phyloP scores from a whole-genome alignment of 2,329 filamentous ascomycete species.

The Aspergillus ruber region DNA sequence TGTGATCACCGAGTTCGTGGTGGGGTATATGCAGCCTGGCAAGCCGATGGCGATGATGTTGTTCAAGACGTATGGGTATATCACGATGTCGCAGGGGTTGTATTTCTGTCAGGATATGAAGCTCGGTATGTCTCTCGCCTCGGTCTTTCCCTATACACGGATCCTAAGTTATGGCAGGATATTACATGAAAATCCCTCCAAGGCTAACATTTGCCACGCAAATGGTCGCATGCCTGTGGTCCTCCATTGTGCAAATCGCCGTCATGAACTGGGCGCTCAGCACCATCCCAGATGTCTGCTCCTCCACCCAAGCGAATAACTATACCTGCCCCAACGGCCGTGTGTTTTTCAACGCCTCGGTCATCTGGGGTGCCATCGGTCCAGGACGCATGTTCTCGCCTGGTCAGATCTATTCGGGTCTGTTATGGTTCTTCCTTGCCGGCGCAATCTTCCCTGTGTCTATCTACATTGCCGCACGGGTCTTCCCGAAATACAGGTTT shows the following conservation, averaged over 20 bases:
- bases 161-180: constrained; percentile 23
- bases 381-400: constrained; percentile 63
- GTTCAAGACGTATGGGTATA: constrained; percentile 69
- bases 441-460: constrained; percentile 57
- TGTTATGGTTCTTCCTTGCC: constrained; percentile 67
- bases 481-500: constrained; percentile 51
- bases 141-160: no score
- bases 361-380: constrained; percentile 69
- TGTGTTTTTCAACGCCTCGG: constrained; percentile 62
- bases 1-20: constrained; percentile 65
- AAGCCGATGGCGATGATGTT: constrained; percentile 68
- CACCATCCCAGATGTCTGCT: constrained; percentile 60
- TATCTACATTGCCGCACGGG: constrained; percentile 56
- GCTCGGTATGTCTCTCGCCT: no score
- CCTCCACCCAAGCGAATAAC: constrained; percentile 51
- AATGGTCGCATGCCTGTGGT: constrained; percentile 46
- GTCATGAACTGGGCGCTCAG: constrained; percentile 41
- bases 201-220: constrained; percentile 48
- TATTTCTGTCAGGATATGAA: constrained; percentile 62
- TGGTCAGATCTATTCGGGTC: constrained; percentile 54
- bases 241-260: constrained; percentile 44
- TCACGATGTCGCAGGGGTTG: constrained; percentile 60
- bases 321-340: constrained; percentile 53
- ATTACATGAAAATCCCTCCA: constrained; percentile 58
- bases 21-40: constrained; percentile 67